A percentile compares a stretch with the other conserved stretches of the same genome.
Evolutionary conservation across 2,329 filamentous ascomycete genomes (phyloP).

Genomic region (Zelopaecilomyces penicillatus): DNA sequence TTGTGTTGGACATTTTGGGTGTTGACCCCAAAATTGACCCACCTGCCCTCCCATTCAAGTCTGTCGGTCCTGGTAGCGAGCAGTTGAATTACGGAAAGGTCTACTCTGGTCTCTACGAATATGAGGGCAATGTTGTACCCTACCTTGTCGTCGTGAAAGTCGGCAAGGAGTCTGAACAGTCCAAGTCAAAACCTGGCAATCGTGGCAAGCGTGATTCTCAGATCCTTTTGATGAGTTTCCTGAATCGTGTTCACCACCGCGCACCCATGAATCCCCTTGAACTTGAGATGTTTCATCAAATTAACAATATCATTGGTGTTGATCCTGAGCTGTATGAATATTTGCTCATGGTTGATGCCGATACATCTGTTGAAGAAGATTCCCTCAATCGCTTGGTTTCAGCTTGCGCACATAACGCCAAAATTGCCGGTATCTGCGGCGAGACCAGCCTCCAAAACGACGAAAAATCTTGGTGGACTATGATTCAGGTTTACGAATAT

Average conservation of each 20-base stretch:
- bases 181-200: conserved; percentile 88
- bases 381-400: conserved; percentile 88
- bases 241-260: conserved; percentile 94
- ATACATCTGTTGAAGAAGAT: conserved; percentile 89
- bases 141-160: conserved; percentile 96
- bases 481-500: conserved; percentile 99
- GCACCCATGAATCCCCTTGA: conserved; percentile 92
- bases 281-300: conserved; percentile 96
- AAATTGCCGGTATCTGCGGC: conserved; percentile 95
- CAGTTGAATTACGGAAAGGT: conserved; percentile 98
- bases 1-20: conserved; percentile 92
- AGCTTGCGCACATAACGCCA: conserved; percentile 85
- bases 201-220: conserved; percentile 98
- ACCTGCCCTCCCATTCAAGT: conserved; percentile 88
- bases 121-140: conserved; percentile 92
- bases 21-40: conserved; percentile 96
- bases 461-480: conserved; percentile 93
- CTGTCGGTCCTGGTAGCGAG: conserved; percentile 77
- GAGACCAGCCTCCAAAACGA: conserved; percentile 96
- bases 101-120: conserved; percentile 96
- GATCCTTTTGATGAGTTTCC: conserved; percentile 90
- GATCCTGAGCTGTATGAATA: conserved; percentile 97
- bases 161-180: conserved; percentile 91
- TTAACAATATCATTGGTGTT: conserved; percentile 98
- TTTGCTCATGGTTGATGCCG: conserved; percentile 92